phyloP scores from a whole-genome alignment of 1,284 basidiomycete genomes.

The Puccinia triticina region DNA sequence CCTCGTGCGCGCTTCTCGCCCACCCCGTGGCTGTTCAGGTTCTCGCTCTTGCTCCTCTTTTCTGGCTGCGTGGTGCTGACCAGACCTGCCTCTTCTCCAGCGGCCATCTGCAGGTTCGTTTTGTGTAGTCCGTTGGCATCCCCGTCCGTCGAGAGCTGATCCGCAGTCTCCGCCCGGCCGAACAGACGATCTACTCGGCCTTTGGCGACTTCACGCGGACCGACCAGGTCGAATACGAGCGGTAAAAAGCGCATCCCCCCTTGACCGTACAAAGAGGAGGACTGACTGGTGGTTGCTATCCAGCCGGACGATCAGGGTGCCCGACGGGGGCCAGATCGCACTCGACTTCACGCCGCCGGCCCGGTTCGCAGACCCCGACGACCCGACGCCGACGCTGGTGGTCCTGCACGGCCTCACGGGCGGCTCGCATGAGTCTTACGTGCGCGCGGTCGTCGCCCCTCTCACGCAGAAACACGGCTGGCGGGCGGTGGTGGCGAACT shows the following conservation, averaged over 20 bases:
- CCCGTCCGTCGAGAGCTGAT: not conserved
- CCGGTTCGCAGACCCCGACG: slow-evolving; percentile 65
- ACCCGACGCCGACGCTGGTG: slow-evolving; percentile 77
- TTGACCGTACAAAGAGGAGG: not conserved
- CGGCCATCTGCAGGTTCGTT: slow-evolving; percentile 33
- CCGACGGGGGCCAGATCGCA: slow-evolving; percentile 74
- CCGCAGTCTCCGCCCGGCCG: not conserved
- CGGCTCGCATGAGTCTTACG: slow-evolving; percentile 85
- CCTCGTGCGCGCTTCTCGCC: not conserved
- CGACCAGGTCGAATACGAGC: slow-evolving; percentile 72
- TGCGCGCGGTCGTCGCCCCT: slow-evolving; percentile 75
- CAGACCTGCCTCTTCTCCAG: not conserved
- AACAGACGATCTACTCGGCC: slow-evolving; percentile 63
- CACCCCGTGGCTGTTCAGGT: slow-evolving; percentile 39
- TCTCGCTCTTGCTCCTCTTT: not conserved
- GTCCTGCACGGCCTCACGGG: slow-evolving; percentile 85
- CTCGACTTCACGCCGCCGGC: slow-evolving; percentile 71
- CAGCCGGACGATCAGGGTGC: slow-evolving; percentile 67
- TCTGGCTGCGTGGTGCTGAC: no score
- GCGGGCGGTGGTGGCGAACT: slow-evolving; percentile 84
- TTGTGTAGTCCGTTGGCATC: not conserved
- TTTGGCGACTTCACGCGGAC: slow-evolving; percentile 69
- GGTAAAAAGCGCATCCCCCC: slow-evolving; percentile 63
- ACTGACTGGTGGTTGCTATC: not conserved
- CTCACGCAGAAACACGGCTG: slow-evolving; percentile 75